Conservation (phyloP, 805 yeast species). For the Candida tibetensis region DNA sequence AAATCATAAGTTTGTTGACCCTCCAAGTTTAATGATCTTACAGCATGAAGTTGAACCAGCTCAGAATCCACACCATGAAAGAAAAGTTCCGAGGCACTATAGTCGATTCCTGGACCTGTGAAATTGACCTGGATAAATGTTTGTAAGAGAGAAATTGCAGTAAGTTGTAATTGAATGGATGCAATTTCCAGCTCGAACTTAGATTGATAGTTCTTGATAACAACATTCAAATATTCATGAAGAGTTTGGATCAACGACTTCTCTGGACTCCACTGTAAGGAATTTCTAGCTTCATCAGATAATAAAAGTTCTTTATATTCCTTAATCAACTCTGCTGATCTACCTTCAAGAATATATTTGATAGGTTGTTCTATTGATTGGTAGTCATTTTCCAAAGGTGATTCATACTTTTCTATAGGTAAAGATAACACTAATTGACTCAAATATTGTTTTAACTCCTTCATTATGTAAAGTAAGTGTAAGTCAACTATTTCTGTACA, state of each 20-base stretch:
- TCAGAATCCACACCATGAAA: constrained; percentile 22
- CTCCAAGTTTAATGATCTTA: constrained; percentile 46
- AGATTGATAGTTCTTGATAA: constrained; percentile 8
- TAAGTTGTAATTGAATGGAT: constrained; percentile 25
- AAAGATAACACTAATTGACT: constrained; percentile 18
- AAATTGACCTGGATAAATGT: constrained; percentile 71
- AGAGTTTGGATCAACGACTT: constrained; percentile 18
- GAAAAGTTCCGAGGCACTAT: constrained; percentile 29
- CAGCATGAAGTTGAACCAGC: constrained; percentile 27
- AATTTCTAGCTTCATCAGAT: constrained; percentile 10
- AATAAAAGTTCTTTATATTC: constrained; percentile 18
- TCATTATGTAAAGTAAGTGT: too few relatives aligned
- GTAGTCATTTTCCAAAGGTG: constrained; percentile 7
- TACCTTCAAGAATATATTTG: constrained; percentile 21
- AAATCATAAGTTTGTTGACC: constrained; percentile 73
- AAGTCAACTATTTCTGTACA: too few relatives aligned
- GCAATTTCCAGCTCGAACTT: constrained; percentile 13
- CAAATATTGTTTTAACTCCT: constrained; percentile 13
- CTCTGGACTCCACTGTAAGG: constrained; percentile 22
- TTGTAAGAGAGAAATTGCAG: constrained; percentile 64
- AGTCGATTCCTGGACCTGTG: constrained; percentile 72
- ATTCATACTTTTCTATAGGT: constrained; percentile 14
- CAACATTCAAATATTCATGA: constrained; percentile 14
- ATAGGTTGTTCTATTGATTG: constrained; percentile 15
- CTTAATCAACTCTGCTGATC: constrained; percentile 21